Conservation (phyloP, 2,329 filamentous ascomycete species). For the Lachnellula subtilissima region DNA sequence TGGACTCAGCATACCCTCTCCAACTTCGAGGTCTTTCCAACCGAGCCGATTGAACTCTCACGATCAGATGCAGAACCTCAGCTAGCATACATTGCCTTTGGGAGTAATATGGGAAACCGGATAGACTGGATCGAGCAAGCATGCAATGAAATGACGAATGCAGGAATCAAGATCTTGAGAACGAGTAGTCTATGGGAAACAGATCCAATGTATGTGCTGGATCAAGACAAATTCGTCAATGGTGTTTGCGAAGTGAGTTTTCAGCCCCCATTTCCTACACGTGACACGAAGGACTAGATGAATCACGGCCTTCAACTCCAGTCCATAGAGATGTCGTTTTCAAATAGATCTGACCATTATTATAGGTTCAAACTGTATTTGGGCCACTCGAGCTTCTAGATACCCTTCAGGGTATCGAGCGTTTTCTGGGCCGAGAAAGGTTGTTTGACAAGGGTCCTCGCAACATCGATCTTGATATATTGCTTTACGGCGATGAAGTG, state of each 20-base stretch:
- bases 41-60: not conserved
- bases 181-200: constrained; percentile 94
- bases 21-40: not conserved
- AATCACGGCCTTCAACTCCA: no score
- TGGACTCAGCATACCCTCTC: constrained; percentile 19
- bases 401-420: constrained; percentile 78
- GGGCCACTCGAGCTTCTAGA: constrained; percentile 73
- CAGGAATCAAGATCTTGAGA: constrained; percentile 66
- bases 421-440: constrained; percentile 72
- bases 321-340: no score
- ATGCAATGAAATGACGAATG: constrained; percentile 68
- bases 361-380: constrained; percentile 73
- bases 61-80: not conserved
- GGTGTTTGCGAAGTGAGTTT: constrained; percentile 79
- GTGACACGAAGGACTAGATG: not conserved
- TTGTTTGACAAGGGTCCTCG: constrained; percentile 88
- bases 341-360: constrained; percentile 4
- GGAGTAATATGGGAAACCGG: constrained; percentile 87
- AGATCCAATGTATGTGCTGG: constrained; percentile 89
- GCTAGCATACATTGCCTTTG: constrained; percentile 75
- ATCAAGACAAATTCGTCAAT: constrained; percentile 86
- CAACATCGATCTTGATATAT: constrained; percentile 90
- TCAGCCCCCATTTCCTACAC: not conserved
- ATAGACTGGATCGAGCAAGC: constrained; percentile 81
- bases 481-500: constrained; percentile 68